Base-by-base conservation (phyloP, 2,329 filamentous ascomycete species). In the Podosphaera xanthii region DNA sequence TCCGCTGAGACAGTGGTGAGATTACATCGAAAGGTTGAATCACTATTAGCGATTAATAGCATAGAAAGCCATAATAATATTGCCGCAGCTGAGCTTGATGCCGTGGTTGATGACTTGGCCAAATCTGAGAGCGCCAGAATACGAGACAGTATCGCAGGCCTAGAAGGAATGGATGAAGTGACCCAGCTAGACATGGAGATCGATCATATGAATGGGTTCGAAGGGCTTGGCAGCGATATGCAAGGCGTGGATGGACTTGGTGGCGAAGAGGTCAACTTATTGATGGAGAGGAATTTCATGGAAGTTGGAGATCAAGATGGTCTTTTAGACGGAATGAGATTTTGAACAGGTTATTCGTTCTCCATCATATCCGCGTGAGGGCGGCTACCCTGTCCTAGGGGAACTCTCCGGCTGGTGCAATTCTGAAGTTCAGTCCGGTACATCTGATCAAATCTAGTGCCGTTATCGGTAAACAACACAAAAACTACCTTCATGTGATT, bases 21-120 rank as follows among this genome's bases (percentile, higher is more conserved):
- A n/a, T 50, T 70, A 6, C 67, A 62, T 30, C 61, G 68, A n/a
- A 68, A 66, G 38, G 67, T 69, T 0, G 68, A 70, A 60, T 66
- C 64, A 5, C 63, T 66, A 50, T 31, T 64, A 1, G 61, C 55
- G 8, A n/a, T n/a, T 1, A n/a, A 36, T 14, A 12, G 36, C 49
- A 58, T 48, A 8, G 56, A 9, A 31, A 49, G 3, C 9, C 22
- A 48, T 6, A 34, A 44, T 34, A 30, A 49, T 36, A 31, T 58
- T 14, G 42, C 40, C 22, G 12, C n/a, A 4, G 56, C 30, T 35
- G 56, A 58, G 49, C 40, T 58, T 14, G 33, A 58, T 49, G 56
- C 42, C 33, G 31, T 48, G 12, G 56, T 48, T 44, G 42, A 58
- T 58, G 31, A 14, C 30, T 35, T 58, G 10, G 12, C 40, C 7